phyloP scores from a whole-genome alignment of 441 rosid genomes.

The Oxalis stricta region DNA sequence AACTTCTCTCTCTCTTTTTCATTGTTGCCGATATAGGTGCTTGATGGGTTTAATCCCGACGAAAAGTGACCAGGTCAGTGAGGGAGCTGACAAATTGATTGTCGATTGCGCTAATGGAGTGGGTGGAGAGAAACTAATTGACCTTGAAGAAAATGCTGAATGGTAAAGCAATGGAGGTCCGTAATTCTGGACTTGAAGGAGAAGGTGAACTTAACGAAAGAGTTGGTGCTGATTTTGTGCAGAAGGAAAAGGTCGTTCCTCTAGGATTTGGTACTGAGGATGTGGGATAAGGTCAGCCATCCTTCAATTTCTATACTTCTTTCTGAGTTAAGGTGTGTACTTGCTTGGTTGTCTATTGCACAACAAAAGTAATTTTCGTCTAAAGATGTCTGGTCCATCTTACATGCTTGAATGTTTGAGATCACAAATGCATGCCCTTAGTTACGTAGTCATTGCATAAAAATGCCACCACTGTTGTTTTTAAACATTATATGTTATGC shows the following conservation, averaged over 20 bases:
- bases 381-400: background rate
- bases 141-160: constrained; percentile 36
- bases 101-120: constrained; percentile 94
- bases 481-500: too few species aligned
- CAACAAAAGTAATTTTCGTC: background rate
- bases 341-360: background rate
- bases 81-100: constrained; percentile 27
- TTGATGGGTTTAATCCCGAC: constrained; percentile 53
- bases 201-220: constrained; percentile 67
- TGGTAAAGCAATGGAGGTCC: constrained; percentile 46
- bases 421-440: too few species aligned
- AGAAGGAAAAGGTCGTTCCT: constrained; percentile 80
- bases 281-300: constrained; percentile 45
- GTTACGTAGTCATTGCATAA: too few species aligned
- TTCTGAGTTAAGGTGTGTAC: too few species aligned
- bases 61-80: constrained; percentile 12
- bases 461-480: too few species aligned
- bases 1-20: too few species aligned
- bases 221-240: constrained; percentile 93
- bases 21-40: too few species aligned
- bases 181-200: constrained; percentile 54
- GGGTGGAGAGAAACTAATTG: constrained; percentile 62
- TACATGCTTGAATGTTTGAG: background rate
- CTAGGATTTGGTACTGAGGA: constrained; percentile 45
- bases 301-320: constrained; percentile 5